Evolutionary conservation across 331 rosid species (phyloP).

Genomic region (Phaseolus coccineus): DNA sequence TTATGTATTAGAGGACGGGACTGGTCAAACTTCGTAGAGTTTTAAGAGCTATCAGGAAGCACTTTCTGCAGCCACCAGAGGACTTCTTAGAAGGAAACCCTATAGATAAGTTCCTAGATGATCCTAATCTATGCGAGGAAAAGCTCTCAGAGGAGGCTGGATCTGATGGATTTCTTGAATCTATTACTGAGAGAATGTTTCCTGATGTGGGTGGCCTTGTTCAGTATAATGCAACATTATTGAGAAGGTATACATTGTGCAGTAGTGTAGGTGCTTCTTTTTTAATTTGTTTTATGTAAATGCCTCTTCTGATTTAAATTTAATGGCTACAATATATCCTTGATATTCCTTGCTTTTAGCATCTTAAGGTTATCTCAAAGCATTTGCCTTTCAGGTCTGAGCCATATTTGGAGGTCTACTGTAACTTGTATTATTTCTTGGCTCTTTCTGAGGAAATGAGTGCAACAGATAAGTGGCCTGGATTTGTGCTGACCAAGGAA

Average conservation of each 20-base stretch:
- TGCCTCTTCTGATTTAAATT: slow-evolving; percentile 33
- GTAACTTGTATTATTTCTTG: slow-evolving; percentile 88
- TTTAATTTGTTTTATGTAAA: slow-evolving; percentile 24
- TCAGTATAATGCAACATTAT: slow-evolving; percentile 67
- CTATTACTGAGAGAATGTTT: slow-evolving; percentile 71
- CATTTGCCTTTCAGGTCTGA: slow-evolving; percentile 77
- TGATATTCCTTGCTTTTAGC: slow-evolving; percentile 40
- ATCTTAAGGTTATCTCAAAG: slow-evolving; percentile 41
- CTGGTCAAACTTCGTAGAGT: slow-evolving; percentile 93
- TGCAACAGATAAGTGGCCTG: slow-evolving; percentile 98
- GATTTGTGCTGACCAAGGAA: slow-evolving; percentile 95
- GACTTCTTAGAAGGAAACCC: slow-evolving; percentile 84
- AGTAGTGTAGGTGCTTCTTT: slow-evolving; percentile 27
- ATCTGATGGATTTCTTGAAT: slow-evolving; percentile 85
- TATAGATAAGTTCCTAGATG: slow-evolving; percentile 88
- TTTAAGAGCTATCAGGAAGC: slow-evolving; percentile 92
- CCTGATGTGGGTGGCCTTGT: slow-evolving; percentile 74
- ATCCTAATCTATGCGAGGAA: slow-evolving; percentile 86
- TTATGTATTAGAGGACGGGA: slow-evolving; percentile 77
- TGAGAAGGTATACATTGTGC: slow-evolving; percentile 65
- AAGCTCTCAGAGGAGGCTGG: slow-evolving; percentile 97
- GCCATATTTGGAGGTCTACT: slow-evolving; percentile 88
- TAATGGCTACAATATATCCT: slow-evolving; percentile 28
- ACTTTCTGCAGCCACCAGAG: slow-evolving; percentile 91
- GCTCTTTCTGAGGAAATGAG: slow-evolving; percentile 98